Evolutionary conservation across 75 land plant species (phyloP), one percentile per base, ranked within the genome.

Genomic region (Larix kaempferi): DNA sequence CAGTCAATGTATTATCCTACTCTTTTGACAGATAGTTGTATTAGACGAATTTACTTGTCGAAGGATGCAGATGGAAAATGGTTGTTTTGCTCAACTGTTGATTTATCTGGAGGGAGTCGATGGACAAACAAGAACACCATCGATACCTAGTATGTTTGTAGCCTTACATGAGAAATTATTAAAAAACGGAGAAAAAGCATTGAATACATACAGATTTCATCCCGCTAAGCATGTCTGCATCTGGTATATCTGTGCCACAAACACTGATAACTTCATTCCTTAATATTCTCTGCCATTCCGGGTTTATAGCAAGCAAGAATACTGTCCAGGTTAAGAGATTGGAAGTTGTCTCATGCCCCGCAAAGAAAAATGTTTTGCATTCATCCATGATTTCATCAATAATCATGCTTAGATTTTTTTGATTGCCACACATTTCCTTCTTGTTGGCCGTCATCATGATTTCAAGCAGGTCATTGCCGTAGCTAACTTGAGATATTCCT

Each of bases 311-410:
- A 29, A 29, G 33, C 33, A 29, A 29, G 33, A 29, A 41, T 74
- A 87, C 23, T 8, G 89, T 76, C 87, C 89, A 89, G 16, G 85
- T 78, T 11, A 89, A 63, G 17, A 74, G 56, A 54, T 17, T 19
- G 19, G 89, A 79, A 23, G 88, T 89, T 15, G 93, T 89, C 76
- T 89, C 91, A 62, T 89, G 88, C 44, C 93, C 91, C 13, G 88
- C 91, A 76, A 91, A 85, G 80, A 81, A 91, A 71, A 91, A 89
- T 14, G 87, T 85, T 76, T 89, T 91, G 78, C 93, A 91, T 77
- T 91, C 91, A 22, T 89, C 88, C 15, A 91, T 87, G 22, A 91
- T 77, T 27, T 88, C 90, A 5, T 93, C 87, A 1, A 74, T 54
- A 26, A 56, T 78, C 26, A 88, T 5, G 56, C 60, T 84, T 56